Conservation (phyloP, 495 filamentous ascomycete species). For the Saxophila tyrrhenica region DNA sequence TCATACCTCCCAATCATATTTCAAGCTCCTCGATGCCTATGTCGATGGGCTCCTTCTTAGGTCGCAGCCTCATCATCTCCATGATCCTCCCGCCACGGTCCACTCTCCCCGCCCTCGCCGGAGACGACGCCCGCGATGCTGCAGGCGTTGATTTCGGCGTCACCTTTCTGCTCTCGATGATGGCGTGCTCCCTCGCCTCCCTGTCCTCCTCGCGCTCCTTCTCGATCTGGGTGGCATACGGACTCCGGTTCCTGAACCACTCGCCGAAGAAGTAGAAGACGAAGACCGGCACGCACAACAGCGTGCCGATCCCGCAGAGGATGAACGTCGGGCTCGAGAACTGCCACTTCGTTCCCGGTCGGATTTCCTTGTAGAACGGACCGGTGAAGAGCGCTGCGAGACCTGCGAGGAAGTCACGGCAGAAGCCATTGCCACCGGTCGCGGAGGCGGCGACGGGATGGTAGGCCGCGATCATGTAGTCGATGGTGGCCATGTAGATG, state of each 20-base stretch:
- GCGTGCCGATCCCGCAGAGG: conserved; percentile 51
- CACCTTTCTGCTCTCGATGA: neutral
- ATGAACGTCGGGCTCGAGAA: conserved; percentile 60
- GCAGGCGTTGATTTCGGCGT: neutral
- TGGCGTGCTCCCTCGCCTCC: neutral
- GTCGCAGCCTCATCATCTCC: no score
- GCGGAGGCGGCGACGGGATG: conserved; percentile 68
- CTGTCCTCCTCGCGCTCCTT: conserved; percentile 3
- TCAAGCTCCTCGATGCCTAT: no score
- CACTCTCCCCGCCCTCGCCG: no score
- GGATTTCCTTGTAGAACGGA: conserved; percentile 45
- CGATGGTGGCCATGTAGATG: conserved; percentile 71
- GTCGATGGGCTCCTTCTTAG: no score
- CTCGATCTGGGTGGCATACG: conserved; percentile 50
- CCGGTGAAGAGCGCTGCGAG: conserved; percentile 60
- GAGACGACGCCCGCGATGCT: neutral
- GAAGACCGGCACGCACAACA: conserved; percentile 67
- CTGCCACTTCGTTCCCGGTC: conserved; percentile 48
- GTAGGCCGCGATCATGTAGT: conserved; percentile 53
- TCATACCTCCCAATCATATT: no score
- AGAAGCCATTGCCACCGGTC: conserved; percentile 63
- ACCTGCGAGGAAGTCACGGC: conserved; percentile 74
- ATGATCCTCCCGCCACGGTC: no score
- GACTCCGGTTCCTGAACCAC: conserved; percentile 50
- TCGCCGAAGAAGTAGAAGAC: conserved; percentile 68